Evolutionary conservation across 106 monocot genomes (phyloP), one percentile per base, ranked within the genome.

Genomic region (Xerophyta viscosa): DNA sequence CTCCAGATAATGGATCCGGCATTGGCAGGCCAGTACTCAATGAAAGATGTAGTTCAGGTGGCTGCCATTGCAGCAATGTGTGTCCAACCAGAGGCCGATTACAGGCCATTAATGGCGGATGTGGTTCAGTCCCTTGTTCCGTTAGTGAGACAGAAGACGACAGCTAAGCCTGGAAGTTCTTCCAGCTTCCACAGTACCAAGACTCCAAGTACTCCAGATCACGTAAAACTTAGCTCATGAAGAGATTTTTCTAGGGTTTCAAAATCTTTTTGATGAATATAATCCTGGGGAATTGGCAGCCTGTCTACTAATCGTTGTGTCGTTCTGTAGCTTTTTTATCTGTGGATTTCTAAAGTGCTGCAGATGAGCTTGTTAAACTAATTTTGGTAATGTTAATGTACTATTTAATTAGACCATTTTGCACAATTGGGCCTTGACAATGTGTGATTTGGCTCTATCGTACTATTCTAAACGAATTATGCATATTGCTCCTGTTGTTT

Each of bases 51-150:
- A 17, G 74, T 98, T 43, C 98, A 90, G 44, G 98, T 98, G n/a
- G 98, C 90, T 46, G 98, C 98, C 37, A 98, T 98, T 37, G 90
- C 96, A 3, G 79, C 89, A 29, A 98, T 98, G 96, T 98, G 98
- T 54, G 86, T 98, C 8, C 98, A 90, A 55, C 79, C 86, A 2
- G 98, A 98, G 66, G 90, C 82, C 13, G 98, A 98, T 60, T 98
- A 98, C 71, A 73, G 98, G 47, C 98, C 98, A 37, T 54, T 98
- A 19, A 98, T 98, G 98, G 98, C 98, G 8, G 98, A 98, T 59
- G 98, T 98, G 0, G 98, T 80, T 25, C 98, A 98, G 45, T 90
- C 98, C 0, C 57, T 98, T 47, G 79, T 90, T n/a, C 98, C 98
- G 10, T 79, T 98, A 13, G 86, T 90, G 57, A 98, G 79, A 77